These are phyloP conservation scores for Suillus sp. DNA, from an alignment of 768 basidiomycete species.

Conservation along the genomic window DNA sequence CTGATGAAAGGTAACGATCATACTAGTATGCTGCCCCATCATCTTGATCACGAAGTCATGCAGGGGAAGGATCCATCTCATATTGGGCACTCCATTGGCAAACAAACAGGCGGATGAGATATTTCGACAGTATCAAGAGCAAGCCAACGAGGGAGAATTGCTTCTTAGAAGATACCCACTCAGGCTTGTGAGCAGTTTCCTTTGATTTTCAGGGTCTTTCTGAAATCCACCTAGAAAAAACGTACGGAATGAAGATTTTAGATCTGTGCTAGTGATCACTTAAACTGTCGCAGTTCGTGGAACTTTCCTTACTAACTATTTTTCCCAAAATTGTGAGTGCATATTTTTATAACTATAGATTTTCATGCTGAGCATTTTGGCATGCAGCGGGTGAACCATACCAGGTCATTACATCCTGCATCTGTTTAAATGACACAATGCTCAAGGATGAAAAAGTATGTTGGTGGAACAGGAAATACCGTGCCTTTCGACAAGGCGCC, in stretches of 20 bases:
- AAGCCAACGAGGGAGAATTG: slow-evolving; percentile 57
- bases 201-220: slow-evolving; percentile 11
- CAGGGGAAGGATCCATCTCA: slow-evolving; percentile 65
- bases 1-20: slow-evolving; percentile 42
- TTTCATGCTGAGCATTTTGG: slow-evolving; percentile 8
- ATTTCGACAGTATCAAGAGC: slow-evolving; percentile 66
- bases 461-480: slow-evolving; percentile 75
- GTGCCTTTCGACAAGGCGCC: slow-evolving; percentile 64
- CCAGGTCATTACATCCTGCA: slow-evolving; percentile 44
- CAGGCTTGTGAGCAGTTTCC: slow-evolving; percentile 50
- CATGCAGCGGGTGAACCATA: slow-evolving; percentile 76
- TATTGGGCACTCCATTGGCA: slow-evolving; percentile 39
- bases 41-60: slow-evolving; percentile 3
- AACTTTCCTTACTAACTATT: slow-evolving; percentile 73
- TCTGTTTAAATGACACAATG: slow-evolving; percentile 14
- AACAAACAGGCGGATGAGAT: slow-evolving; percentile 53
- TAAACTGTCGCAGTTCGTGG: slow-evolving; percentile 56
- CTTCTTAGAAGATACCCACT: slow-evolving; percentile 74
- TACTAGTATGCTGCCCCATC: background rate
- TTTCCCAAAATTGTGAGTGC: slow-evolving; percentile 78
- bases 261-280: slow-evolving; percentile 4
- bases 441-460: slow-evolving; percentile 50
- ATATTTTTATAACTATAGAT: background rate
- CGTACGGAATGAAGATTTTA: slow-evolving; percentile 39
- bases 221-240: slow-evolving; percentile 56